Conservation (phyloP, 1,139 yeast species). For the Wickerhamomyces sp. region DNA sequence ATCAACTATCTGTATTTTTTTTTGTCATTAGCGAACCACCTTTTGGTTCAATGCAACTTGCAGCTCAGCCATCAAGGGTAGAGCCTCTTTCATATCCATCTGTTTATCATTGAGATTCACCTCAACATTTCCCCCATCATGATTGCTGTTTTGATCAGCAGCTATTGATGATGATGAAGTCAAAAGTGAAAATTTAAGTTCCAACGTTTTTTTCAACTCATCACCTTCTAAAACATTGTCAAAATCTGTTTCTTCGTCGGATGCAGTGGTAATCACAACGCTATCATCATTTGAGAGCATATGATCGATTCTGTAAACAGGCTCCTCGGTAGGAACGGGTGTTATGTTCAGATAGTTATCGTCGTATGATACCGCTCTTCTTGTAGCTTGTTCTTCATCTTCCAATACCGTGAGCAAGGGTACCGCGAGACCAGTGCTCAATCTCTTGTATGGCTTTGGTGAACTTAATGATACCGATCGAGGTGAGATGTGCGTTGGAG, state of each 20-base stretch:
- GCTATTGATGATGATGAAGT: conserved; percentile 4
- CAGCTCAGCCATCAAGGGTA: conserved; percentile 13
- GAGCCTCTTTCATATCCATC: conserved; percentile 5
- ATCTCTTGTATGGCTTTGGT: conserved; percentile 15
- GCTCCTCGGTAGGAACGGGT: conserved; percentile 6
- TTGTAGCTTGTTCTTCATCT: conserved; percentile 5
- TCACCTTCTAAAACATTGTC: conserved; percentile 6
- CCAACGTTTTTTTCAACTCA: conserved; percentile 17
- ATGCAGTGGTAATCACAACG: conserved; percentile 14
- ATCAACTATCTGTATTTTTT: no score
- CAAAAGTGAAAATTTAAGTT: conserved; percentile 15
- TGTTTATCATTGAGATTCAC: conserved; percentile 9
- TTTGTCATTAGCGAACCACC: no score
- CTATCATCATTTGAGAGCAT: conserved; percentile 21
- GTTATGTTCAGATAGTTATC: conserved; percentile 18
- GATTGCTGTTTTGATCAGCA: neutral
- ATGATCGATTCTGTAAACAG: conserved; percentile 2
- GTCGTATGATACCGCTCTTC: conserved; percentile 18
- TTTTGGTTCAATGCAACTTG: conserved; percentile 2
- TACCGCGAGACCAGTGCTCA: conserved; percentile 23
- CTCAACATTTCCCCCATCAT: neutral
- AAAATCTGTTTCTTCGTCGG: conserved; percentile 3
- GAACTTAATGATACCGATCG: conserved; percentile 10
- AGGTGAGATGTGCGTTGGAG: conserved; percentile 5
- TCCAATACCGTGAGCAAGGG: conserved; percentile 25